Conservation (phyloP, 1,139 yeast species). For the Hemisphaericaspora subhashii region DNA sequence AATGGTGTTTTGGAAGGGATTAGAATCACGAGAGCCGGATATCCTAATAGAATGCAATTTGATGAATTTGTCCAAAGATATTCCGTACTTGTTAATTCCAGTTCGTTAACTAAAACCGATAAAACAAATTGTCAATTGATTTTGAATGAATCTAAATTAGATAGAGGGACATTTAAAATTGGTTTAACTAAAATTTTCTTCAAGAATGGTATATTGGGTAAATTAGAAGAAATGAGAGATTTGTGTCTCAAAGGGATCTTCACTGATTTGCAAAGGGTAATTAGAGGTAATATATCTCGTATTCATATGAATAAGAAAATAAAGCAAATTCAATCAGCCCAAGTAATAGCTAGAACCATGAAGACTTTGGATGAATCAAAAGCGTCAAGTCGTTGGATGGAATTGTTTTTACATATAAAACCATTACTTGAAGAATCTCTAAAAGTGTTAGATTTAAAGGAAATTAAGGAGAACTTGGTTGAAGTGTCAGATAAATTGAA, state of each 20-base stretch:
- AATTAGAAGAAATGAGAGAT: constrained; percentile 78
- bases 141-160: constrained; percentile 59
- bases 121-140: constrained; percentile 71
- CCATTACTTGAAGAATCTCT: constrained; percentile 73
- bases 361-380: constrained; percentile 51
- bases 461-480: constrained; percentile 52
- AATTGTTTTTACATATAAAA: constrained; percentile 65
- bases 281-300: constrained; percentile 67
- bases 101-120: constrained; percentile 47
- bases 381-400: constrained; percentile 74
- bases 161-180: constrained; percentile 66
- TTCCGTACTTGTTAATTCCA: constrained; percentile 55
- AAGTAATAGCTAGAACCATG: constrained; percentile 65
- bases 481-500: constrained; percentile 36
- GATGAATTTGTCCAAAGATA: constrained; percentile 78
- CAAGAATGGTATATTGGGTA: constrained; percentile 91
- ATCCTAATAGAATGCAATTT: constrained; percentile 87
- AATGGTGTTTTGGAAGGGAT: constrained; percentile 99
- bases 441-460: constrained; percentile 55
- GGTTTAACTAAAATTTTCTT: constrained; percentile 88
- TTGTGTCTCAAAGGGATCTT: constrained; percentile 56
- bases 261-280: constrained; percentile 63
- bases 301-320: constrained; percentile 49
- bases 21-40: constrained; percentile 94
- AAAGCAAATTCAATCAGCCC: constrained; percentile 68